A percentile compares a stretch with the other conserved stretches of the same genome.
Conservation (phyloP, 1,284 basidiomycete species). For the Cutaneotrichosporon curvatum region DNA sequence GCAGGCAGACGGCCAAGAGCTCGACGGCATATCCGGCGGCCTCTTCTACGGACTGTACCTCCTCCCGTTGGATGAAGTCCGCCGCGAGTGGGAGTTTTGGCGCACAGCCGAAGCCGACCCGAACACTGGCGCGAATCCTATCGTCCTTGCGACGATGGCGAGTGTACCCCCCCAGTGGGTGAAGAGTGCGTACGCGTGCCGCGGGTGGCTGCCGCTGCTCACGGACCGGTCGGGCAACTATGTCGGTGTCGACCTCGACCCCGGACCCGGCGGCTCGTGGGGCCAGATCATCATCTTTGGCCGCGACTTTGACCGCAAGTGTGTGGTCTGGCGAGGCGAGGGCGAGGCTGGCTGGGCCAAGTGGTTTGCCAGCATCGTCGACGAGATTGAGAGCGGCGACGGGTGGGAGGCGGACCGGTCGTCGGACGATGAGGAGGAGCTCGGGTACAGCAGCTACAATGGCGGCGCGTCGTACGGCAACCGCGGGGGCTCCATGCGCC, state of each 20-base stretch:
- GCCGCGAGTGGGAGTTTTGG: constrained; percentile 92
- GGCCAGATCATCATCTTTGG: constrained; percentile 98
- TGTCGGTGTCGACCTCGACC: constrained; percentile 88
- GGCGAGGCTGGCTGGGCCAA: constrained; percentile 88
- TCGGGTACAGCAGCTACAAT: constrained; percentile 81
- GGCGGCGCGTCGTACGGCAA: constrained; percentile 66
- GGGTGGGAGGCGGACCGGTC: constrained; percentile 66
- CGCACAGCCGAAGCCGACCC: constrained; percentile 81
- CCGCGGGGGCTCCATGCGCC: constrained; percentile 54
- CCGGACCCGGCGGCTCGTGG: constrained; percentile 62
- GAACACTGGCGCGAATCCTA: constrained; percentile 58
- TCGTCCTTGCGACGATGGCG: constrained; percentile 69
- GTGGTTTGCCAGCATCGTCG: constrained; percentile 87
- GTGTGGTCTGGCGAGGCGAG: constrained; percentile 86
- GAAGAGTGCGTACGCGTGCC: constrained; percentile 78
- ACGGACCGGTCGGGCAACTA: constrained; percentile 95
- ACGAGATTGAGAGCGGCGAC: constrained; percentile 84
- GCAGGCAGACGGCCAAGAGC: constrained; percentile 75
- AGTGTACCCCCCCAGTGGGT: constrained; percentile 90
- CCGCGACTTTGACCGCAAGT: constrained; percentile 95
- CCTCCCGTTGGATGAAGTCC: constrained; percentile 77
- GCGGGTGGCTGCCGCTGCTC: constrained; percentile 93
- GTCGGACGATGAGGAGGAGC: constrained; percentile 55
- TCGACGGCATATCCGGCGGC: constrained; percentile 60
- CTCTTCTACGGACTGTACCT: constrained; percentile 80